A percentile compares a stretch with the other conserved stretches of the same genome.
Evolutionary conservation across 768 basidiomycete species (phyloP).

Genomic region (Hortiboletus flavorubellus): DNA sequence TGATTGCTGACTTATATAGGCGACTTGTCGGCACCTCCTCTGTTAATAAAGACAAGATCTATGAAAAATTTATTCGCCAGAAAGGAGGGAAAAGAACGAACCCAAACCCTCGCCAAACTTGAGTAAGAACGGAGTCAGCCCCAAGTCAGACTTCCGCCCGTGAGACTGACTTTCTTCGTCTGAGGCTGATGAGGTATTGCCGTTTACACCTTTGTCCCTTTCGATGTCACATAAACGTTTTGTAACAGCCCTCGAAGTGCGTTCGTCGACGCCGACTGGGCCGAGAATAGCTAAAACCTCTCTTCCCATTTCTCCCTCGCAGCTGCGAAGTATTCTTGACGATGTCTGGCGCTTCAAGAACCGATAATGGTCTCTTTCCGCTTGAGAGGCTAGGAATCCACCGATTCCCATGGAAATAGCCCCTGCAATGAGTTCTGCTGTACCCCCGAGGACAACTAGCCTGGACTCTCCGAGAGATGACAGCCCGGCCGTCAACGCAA

Average conservation of each 20-base stretch:
- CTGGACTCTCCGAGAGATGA: constrained; percentile 85
- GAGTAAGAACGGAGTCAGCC: constrained; percentile 88
- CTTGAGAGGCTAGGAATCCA: constrained; percentile 94
- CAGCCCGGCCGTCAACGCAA: constrained; percentile 86
- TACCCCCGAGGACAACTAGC: constrained; percentile 90
- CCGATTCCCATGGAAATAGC: constrained; percentile 99
- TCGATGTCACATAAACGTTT: constrained; percentile 69
- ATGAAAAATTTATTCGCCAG: not conserved
- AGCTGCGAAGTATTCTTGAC: constrained; percentile 82
- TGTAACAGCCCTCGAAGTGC: constrained; percentile 75
- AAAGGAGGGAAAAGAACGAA: constrained; percentile 34
- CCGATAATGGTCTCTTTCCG: constrained; percentile 92
- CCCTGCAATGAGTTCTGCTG: constrained; percentile 95
- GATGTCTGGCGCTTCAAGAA: constrained; percentile 74
- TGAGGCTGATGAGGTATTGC: constrained; percentile 14
- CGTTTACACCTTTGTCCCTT: constrained; percentile 32
- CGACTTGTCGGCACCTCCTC: constrained; percentile 88
- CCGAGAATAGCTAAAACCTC: constrained; percentile 88
- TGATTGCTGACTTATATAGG: constrained; percentile 87
- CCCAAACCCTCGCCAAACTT: constrained; percentile 95
- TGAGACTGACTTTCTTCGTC: constrained; percentile 58
- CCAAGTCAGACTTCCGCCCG: constrained; percentile 74
- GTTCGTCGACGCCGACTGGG: constrained; percentile 86
- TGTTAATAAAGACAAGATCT: constrained; percentile 23
- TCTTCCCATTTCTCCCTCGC: constrained; percentile 93